Evolutionary conservation across 441 rosid species (phyloP).

Genomic region (Syzygium malaccense): DNA sequence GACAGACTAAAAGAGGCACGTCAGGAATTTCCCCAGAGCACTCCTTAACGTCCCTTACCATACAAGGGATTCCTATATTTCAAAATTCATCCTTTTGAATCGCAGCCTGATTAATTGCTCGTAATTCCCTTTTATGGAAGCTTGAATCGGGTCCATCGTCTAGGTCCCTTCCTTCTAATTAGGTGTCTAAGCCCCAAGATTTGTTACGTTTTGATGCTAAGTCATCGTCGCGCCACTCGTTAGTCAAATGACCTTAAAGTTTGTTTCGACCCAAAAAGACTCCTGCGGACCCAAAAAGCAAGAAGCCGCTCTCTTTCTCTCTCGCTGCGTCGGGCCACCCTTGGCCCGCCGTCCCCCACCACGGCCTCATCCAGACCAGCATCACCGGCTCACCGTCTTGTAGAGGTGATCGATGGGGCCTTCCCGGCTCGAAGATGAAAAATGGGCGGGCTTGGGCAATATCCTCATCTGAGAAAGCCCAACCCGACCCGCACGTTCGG

Average conservation of each 20-base stretch:
- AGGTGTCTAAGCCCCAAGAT: too few relatives aligned
- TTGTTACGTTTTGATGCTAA: too few relatives aligned
- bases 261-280: too few relatives aligned
- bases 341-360: not conserved
- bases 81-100: not conserved
- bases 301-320: not conserved
- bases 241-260: too few relatives aligned
- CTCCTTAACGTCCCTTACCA: not conserved
- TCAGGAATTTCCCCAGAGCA: not conserved
- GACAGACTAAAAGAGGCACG: not conserved
- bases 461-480: not conserved
- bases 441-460: not conserved
- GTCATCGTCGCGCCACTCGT: too few relatives aligned
- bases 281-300: not conserved
- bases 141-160: not conserved
- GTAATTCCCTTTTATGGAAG: not conserved
- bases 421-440: not conserved
- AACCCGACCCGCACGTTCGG: not conserved
- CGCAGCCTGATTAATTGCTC: not conserved
- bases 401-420: not conserved
- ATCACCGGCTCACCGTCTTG: not conserved
- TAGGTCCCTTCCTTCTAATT: too few relatives aligned
- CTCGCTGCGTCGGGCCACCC: not conserved
- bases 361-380: not conserved
- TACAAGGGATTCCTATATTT: not conserved